Base-by-base conservation (phyloP, 2,329 filamentous ascomycete species). In the Ceratocystiopsis brevicomis region DNA sequence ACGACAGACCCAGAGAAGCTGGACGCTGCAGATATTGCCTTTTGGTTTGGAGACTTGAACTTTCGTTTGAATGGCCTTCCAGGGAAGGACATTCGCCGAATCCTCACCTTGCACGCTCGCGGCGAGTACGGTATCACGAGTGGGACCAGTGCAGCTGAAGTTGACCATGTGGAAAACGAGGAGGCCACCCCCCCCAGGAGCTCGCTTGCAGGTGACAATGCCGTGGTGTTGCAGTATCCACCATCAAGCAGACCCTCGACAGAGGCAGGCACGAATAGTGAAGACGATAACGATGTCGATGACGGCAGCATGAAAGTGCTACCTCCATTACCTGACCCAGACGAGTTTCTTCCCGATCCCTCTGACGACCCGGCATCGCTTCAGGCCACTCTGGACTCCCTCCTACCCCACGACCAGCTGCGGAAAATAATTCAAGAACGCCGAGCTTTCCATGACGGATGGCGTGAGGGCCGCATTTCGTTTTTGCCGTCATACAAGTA, bases 401-500 rank as follows among this genome's bases (percentile, higher is more conserved):
- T 98, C 3, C 61, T 98, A 1, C 80, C 85, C 0, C 88, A 96
- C 53, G 90, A 98, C 52, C 87, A 98, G 58, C 69, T 98, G 5
- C 70, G 67, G 5, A 71, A 76, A 45, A 73, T 84, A 46, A 86
- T 93, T 52, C 75, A 71, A 50, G 63, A 74, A 36, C 71, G 75
- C n/a, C 90, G 81, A 55, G 76, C 78, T 0, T 93, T 98, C 48
- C 75, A 93, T 47, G 83, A 94, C 48, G 88, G 87, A 1, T 98
- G 90, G 87, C 71, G 72, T 41, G 90, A 98, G 65, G 90, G 87
- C 0, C 68, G 76, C 1, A 87, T 98, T 44, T 74, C 74, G 1
- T 98, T 98, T 54, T 58, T 96, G 15, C 90, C 90, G 2, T 92
- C 90, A 0, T 98, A 98, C 61, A 98, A 98, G 59, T 98, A 98